Conservation (phyloP, 805 yeast species). For the Saturnispora besseyi region DNA sequence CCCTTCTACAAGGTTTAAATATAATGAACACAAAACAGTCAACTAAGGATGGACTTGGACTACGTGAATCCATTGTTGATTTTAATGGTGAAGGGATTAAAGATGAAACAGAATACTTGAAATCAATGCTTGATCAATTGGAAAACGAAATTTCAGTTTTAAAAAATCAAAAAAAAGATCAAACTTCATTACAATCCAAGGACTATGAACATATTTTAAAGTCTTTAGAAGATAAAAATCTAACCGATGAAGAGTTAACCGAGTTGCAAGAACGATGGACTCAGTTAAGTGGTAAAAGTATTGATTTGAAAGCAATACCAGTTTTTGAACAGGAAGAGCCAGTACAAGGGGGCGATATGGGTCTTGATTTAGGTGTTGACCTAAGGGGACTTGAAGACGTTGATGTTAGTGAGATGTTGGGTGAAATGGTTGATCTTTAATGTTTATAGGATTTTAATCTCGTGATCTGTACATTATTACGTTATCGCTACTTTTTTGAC, state of each 20-base stretch:
- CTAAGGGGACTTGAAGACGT: neutral
- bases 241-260: conserved; percentile 8
- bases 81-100: conserved; percentile 8
- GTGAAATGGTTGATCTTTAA: conserved; percentile 3
- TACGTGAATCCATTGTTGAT: conserved; percentile 17
- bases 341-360: neutral
- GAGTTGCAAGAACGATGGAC: neutral
- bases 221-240: neutral
- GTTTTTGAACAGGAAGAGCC: conserved; percentile 8
- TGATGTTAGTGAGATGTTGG: conserved; percentile 6
- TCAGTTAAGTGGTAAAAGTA: conserved; percentile 9
- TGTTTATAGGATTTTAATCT: neutral
- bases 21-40: conserved; percentile 8
- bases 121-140: conserved; percentile 13
- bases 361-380: conserved; percentile 2
- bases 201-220: neutral
- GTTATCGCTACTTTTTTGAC: neutral
- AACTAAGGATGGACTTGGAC: conserved; percentile 14
- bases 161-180: neutral
- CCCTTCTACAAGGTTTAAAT: conserved; percentile 19
- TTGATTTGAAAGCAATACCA: conserved; percentile 12
- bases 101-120: conserved; percentile 14
- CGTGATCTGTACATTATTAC: neutral
- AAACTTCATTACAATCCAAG: neutral
- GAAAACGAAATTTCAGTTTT: conserved; percentile 9